phyloP scores from a whole-genome alignment of 140 eudicot genomes.

The Cichorium intybus region DNA sequence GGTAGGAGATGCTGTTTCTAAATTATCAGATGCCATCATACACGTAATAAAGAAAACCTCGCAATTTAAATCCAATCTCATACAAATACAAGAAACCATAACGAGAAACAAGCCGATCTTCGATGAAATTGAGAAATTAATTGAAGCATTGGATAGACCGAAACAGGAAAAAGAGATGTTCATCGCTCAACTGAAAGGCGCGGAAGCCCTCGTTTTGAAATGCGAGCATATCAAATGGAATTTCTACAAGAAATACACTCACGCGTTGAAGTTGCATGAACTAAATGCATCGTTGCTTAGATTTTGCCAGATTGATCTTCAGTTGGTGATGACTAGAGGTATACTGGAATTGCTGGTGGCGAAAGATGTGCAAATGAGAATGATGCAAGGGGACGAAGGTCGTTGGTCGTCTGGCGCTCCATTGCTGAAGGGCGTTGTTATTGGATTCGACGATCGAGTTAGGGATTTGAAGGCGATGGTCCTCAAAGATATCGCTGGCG shows the following conservation, averaged over 20 bases:
- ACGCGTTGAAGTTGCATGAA: conserved; percentile 8
- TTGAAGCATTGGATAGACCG: background rate
- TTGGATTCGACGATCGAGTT: conserved; percentile 32
- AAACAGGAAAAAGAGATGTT: background rate
- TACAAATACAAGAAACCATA: background rate
- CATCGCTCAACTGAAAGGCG: conserved; percentile 4
- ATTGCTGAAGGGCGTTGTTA: conserved; percentile 10
- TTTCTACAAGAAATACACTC: background rate
- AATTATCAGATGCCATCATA: conserved; percentile 19
- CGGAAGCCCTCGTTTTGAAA: conserved; percentile 12
- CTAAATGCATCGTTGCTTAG: conserved; percentile 10
- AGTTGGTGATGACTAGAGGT: background rate
- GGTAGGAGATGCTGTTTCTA: conserved; percentile 18
- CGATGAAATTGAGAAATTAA: conserved; percentile 3
- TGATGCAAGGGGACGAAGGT: conserved; percentile 6
- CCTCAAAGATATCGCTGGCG: background rate
- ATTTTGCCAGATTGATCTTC: conserved; percentile 7
- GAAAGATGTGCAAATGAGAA: conserved; percentile 3
- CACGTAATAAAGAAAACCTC: background rate
- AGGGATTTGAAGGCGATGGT: conserved; percentile 27
- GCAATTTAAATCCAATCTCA: conserved; percentile 18
- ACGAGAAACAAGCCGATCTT: background rate
- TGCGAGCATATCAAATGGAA: conserved; percentile 25
- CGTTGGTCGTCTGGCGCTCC: conserved; percentile 19
- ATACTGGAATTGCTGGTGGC: conserved; percentile 2